Evolutionary conservation across 768 basidiomycete genomes (phyloP).

Genomic region (Trametes meyenii): DNA sequence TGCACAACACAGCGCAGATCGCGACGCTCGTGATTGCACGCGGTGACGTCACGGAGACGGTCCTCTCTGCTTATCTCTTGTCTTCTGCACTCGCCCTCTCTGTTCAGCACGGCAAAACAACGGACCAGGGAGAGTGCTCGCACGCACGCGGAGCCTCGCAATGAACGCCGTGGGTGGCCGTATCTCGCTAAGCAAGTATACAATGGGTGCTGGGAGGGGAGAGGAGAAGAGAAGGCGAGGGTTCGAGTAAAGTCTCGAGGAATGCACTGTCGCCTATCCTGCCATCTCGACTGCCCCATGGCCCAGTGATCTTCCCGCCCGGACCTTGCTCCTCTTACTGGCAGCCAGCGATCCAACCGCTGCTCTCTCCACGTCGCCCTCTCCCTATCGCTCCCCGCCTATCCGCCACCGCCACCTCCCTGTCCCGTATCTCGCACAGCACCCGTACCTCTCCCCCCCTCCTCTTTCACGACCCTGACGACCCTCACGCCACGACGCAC

Average conservation of each 20-base stretch:
- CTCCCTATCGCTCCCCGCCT: not conserved
- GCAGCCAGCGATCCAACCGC: not conserved
- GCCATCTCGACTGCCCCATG: not conserved
- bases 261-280: not conserved
- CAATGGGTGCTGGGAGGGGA: no score
- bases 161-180: no score
- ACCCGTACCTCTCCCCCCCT: not conserved
- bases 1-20: no score
- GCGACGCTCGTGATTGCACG: not conserved
- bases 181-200: no score
- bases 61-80: not conserved
- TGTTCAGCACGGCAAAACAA: no score
- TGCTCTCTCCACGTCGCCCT: not conserved
- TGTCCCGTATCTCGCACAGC: not conserved
- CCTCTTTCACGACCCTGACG: conserved; percentile 16
- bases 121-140: no score
- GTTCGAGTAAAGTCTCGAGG: not conserved
- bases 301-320: not conserved
- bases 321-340: not conserved
- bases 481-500: not conserved
- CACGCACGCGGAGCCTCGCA: no score
- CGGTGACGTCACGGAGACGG: not conserved
- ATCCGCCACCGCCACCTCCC: conserved; percentile 1
- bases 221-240: not conserved
- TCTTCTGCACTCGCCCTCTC: no score